These are phyloP conservation scores for Metschnikowia dekortorum DNA, from an alignment of 805 yeast genomes.

Conservation along the genomic window DNA sequence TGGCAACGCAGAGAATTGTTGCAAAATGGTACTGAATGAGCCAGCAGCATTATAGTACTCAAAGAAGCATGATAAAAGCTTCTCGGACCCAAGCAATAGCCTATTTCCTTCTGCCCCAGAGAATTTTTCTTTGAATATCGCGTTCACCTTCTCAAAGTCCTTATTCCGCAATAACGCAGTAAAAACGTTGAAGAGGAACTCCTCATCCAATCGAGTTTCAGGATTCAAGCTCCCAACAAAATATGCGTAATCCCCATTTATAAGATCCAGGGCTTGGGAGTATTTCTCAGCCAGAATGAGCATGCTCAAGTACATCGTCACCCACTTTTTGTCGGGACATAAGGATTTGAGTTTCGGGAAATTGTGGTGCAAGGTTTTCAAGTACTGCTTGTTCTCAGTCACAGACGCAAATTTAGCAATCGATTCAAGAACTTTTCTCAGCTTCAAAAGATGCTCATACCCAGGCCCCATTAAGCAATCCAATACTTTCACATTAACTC, in stretches of 20 bases:
- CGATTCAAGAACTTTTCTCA: conserved; percentile 5
- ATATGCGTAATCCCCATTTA: conserved; percentile 2
- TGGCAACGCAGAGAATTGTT: conserved; percentile 16
- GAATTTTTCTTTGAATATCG: conserved; percentile 16
- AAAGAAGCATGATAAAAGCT: conserved; percentile 20
- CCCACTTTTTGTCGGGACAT: conserved; percentile 18
- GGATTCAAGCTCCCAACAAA: conserved; percentile 9
- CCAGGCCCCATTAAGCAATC: conserved; percentile 14
- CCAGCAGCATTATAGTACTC: conserved; percentile 22
- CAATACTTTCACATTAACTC: conserved; percentile 20
- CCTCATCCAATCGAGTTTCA: not conserved
- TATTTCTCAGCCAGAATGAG: conserved; percentile 8
- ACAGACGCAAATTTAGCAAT: conserved; percentile 4
- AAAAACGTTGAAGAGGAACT: conserved; percentile 5
- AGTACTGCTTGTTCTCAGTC: conserved; percentile 22
- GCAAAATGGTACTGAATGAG: conserved; percentile 14
- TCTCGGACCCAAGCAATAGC: conserved; percentile 13
- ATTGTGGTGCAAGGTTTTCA: conserved; percentile 10
- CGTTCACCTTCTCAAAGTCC: conserved; percentile 14
- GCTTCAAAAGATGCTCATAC: conserved; percentile 5
- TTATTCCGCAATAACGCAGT: conserved; percentile 14
- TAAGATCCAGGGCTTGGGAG: conserved; percentile 2
- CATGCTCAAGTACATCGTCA: conserved; percentile 14
- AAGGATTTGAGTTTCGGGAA: conserved; percentile 8
- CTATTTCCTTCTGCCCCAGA: conserved; percentile 10